These are phyloP conservation scores for Cryptococcus sp. DNA, from an alignment of 1,284 basidiomycete species.

Conservation along the genomic window DNA sequence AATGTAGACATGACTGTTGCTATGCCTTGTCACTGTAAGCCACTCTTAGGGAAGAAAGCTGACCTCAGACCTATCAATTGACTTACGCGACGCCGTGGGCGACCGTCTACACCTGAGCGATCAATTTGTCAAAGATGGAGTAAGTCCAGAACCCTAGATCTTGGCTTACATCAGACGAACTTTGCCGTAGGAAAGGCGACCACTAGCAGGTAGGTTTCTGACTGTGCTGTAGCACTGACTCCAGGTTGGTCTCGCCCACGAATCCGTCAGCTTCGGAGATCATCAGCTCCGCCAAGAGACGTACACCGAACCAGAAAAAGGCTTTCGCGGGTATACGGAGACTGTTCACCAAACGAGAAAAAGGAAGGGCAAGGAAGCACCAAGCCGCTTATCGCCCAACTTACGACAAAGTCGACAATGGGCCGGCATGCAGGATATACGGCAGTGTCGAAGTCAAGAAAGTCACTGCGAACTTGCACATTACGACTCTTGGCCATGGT, in stretches of 20 bases:
- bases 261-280: constrained; percentile 37
- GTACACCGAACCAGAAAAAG: constrained; percentile 37
- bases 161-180: constrained; percentile 54
- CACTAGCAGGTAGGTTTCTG: constrained; percentile 56
- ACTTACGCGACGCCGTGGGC: constrained; percentile 86
- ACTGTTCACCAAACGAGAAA: constrained; percentile 27
- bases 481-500: constrained; percentile 90
- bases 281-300: constrained; percentile 33
- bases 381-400: constrained; percentile 61
- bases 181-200: constrained; percentile 83
- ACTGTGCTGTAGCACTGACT: not conserved
- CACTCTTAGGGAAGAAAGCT: not conserved
- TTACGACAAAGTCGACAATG: constrained; percentile 62
- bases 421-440: constrained; percentile 74
- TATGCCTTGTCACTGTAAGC: constrained; percentile 86
- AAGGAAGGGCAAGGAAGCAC: constrained; percentile 47
- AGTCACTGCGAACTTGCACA: constrained; percentile 84
- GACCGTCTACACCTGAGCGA: constrained; percentile 82
- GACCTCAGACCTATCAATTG: constrained; percentile 69
- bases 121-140: constrained; percentile 80
- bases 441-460: constrained; percentile 82
- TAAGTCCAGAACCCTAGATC: constrained; percentile 44
- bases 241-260: constrained; percentile 12
- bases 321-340: constrained; percentile 37
- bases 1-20: constrained; percentile 88